Evolutionary conservation across 352 stramenopile species (phyloP), one percentile per base, ranked within the genome.

Genomic region (Pythium brachiatum): DNA sequence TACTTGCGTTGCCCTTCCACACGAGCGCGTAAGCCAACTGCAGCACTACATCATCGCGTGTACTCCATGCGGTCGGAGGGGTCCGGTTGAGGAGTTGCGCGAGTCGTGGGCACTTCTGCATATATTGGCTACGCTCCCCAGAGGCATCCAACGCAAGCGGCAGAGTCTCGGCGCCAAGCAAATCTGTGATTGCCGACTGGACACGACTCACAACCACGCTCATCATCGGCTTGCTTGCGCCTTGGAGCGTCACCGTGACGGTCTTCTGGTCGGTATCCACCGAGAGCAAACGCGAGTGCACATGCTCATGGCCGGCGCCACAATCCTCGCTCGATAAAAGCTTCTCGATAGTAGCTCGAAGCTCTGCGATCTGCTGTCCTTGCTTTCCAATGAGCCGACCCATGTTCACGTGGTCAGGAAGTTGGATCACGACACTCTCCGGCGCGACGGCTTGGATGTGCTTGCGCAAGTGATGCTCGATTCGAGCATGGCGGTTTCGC

Each of bases 11-110:
- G 41, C 39, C 44, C 18, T 60, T 25, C 67, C 67, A 74, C 1
- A 74, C 21, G 23, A 74, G 34, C 7, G 53, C 43, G 39, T 74
- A 56, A 1, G 57, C 62, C 1, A 70, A 21, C 38, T 74, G 67
- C 7, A 74, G 67, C 62, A 74, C 68, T 11, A 74, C 53, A 34
- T 74, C 67, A 27, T 74, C 57, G 7, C 67, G 62, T 3, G 47
- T 64, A 4, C 20, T 43, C 64, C 66, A 73, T 1, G n/a, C 21
- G 0, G 60, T 43, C 8, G 66, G 66, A n/a, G 60, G 20, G 4
- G 51, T 26, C 5, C 32, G 21, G 18, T 29, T 53, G 3, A 59
- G 3, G 5, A 73, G 43, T 43, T 60, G 51, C 0, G 27, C n/a
- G 21, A 73, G 56, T 0, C 66, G 60, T 18, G 66, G 61, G 18